A percentile compares a stretch with the other conserved stretches of the same genome.
Conservation (phyloP, 805 yeast genomes). For the Sugiyamaella smithiae region DNA sequence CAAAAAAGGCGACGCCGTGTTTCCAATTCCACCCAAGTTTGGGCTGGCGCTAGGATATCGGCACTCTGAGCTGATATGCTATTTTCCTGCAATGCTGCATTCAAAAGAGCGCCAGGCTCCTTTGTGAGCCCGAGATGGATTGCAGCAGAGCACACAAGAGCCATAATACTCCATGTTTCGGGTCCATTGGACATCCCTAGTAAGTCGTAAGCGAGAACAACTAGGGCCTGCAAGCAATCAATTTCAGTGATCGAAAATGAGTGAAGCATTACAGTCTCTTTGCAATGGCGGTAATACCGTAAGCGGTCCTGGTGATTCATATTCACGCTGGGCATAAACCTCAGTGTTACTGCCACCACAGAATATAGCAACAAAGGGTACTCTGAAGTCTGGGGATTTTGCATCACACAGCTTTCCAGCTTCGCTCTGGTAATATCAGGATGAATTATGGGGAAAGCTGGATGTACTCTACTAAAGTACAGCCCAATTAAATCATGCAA, state of each 20-base stretch:
- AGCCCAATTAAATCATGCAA: constrained; percentile 52
- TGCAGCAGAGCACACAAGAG: constrained; percentile 27
- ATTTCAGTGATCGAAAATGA: constrained; percentile 25
- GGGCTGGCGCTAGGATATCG: constrained; percentile 14
- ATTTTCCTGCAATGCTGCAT: neutral
- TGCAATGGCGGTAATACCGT: constrained; percentile 22
- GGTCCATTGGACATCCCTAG: constrained; percentile 31
- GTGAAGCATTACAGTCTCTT: constrained; percentile 23
- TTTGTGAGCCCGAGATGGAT: constrained; percentile 18
- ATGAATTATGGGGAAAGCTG: constrained; percentile 78
- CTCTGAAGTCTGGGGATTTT: neutral
- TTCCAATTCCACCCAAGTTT: constrained; percentile 23
- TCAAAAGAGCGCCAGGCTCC: constrained; percentile 9
- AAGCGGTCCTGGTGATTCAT: constrained; percentile 12
- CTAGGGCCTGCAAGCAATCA: constrained; percentile 27
- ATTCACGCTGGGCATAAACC: constrained; percentile 19
- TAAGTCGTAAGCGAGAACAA: constrained; percentile 26
- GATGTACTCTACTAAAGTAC: constrained; percentile 75
- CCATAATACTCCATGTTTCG: constrained; percentile 29
- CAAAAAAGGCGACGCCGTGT: constrained; percentile 28
- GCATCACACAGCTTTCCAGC: neutral
- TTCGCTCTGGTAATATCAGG: constrained; percentile 13
- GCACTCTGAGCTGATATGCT: constrained; percentile 16
- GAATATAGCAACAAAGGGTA: constrained; percentile 21
- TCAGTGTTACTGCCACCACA: constrained; percentile 23